Conservation (phyloP, 352 stramenopile species). For the Elongisporangium undulatum region DNA sequence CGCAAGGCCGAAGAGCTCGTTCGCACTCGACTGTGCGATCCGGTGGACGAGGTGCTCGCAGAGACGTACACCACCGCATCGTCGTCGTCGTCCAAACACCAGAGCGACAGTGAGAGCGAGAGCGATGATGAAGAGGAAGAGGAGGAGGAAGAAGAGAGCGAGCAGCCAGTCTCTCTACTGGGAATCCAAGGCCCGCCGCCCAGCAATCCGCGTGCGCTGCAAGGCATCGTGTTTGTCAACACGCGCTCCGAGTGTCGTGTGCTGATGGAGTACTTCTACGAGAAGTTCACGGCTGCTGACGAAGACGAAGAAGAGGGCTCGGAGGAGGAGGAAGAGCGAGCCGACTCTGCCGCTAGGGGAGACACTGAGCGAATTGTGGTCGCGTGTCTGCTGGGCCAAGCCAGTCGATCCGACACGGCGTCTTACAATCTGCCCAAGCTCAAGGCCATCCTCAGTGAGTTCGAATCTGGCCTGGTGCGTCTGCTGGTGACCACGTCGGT, state of each 20-base stretch:
- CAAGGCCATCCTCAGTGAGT: constrained; percentile 44
- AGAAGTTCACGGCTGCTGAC: constrained; percentile 26
- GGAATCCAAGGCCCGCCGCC: neutral
- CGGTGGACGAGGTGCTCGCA: constrained; percentile 6
- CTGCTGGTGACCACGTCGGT: constrained; percentile 76
- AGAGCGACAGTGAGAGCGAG: constrained; percentile 8
- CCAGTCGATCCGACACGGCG: constrained; percentile 44
- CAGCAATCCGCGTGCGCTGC: constrained; percentile 12
- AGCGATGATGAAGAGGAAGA: constrained; percentile 13
- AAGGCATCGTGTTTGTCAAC: constrained; percentile 84
- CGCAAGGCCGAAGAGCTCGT: constrained; percentile 57
- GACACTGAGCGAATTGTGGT: constrained; percentile 16
- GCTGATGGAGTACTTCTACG: constrained; percentile 74
- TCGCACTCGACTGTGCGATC: constrained; percentile 22
- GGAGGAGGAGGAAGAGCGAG: constrained; percentile 7
- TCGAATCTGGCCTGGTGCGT: constrained; percentile 47
- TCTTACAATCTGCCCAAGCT: constrained; percentile 56
- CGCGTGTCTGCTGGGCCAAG: constrained; percentile 62
- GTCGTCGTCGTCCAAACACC: neutral
- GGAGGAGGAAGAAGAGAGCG: constrained; percentile 18
- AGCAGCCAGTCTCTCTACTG: constrained; percentile 15
- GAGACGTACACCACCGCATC: neutral
- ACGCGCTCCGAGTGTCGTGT: constrained; percentile 79
- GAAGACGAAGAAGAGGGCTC: constrained; percentile 14
- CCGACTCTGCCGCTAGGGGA: neutral